A percentile compares a stretch with the other conserved stretches of the same genome.
phyloP scores from a whole-genome alignment of 306 rosid genomes.

The Trifolium pratense region DNA sequence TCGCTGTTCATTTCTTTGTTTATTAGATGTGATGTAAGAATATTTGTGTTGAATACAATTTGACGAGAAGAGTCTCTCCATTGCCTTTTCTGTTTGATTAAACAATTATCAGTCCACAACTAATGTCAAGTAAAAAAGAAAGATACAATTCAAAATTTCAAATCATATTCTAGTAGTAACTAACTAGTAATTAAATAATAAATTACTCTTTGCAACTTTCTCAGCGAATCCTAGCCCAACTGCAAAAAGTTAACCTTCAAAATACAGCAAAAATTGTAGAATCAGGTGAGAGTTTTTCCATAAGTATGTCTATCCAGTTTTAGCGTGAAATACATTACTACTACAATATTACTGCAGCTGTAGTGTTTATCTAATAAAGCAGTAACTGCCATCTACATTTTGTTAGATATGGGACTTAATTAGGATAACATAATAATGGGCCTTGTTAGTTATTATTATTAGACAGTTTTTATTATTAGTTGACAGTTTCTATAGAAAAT shows the following conservation, averaged over 20 bases:
- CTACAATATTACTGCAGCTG: neutral
- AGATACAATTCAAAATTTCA: neutral
- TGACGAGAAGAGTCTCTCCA: neutral
- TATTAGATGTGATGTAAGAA: constrained; percentile 11
- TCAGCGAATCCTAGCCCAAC: neutral
- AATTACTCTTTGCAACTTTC: neutral
- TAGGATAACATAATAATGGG: too few relatives aligned
- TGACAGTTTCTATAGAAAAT: too few relatives aligned
- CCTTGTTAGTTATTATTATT: too few relatives aligned
- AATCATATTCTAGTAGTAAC: neutral
- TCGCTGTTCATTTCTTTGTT: constrained; percentile 4
- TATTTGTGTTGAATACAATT: constrained; percentile 15
- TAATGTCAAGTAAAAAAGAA: constrained; percentile 15
- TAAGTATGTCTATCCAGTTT: too few relatives aligned
- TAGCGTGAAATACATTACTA: neutral
- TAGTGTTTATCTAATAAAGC: constrained; percentile 1
- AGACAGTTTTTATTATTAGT: too few relatives aligned
- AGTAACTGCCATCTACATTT: neutral
- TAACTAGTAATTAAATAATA: too few relatives aligned
- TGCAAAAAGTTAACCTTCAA: constrained; percentile 5
- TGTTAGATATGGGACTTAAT: too few relatives aligned
- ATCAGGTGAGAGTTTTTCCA: too few relatives aligned
- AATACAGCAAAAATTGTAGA: constrained; percentile 4
- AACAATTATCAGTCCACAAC: neutral
- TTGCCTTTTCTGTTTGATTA: neutral